phyloP scores from a whole-genome alignment of 1,284 basidiomycete genomes.

The Sanghuangporus weigelae region DNA sequence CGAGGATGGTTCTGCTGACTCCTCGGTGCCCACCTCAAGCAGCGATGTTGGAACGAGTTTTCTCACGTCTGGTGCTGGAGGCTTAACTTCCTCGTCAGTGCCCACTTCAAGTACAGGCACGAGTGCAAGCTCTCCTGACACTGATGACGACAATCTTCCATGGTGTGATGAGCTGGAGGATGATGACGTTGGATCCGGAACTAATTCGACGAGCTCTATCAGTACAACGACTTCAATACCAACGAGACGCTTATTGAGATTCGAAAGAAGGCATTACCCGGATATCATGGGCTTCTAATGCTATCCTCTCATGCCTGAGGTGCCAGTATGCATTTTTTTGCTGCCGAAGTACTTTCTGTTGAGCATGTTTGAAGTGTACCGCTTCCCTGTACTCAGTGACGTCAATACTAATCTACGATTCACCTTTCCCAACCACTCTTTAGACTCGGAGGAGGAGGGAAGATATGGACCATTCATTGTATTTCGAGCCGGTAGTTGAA shows the following conservation, averaged over 20 bases:
- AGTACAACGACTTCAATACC: no score
- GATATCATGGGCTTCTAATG: not conserved
- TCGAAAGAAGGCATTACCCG: not conserved
- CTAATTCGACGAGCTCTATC: not conserved
- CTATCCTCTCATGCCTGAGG: no score
- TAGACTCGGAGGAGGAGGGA: no score
- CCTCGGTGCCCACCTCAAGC: not conserved
- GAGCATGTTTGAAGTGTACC: no score
- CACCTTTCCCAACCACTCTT: no score
- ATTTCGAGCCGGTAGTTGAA: no score
- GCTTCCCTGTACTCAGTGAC: no score
- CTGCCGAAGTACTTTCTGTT: no score
- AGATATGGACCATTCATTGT: no score
- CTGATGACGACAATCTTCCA: not conserved
- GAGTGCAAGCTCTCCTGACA: not conserved
- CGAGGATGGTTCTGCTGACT: not conserved
- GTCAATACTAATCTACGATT: no score
- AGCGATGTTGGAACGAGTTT: not conserved
- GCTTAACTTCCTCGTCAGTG: not conserved
- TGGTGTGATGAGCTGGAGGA: constrained; percentile 3
- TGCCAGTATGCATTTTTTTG: no score
- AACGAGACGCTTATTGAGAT: not conserved
- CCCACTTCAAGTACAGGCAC: not conserved
- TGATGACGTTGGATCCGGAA: not conserved
- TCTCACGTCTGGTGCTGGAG: not conserved